These are phyloP conservation scores for Botryosphaeria dothidea DNA, from an alignment of 2,329 filamentous ascomycete species.

Conservation along the genomic window DNA sequence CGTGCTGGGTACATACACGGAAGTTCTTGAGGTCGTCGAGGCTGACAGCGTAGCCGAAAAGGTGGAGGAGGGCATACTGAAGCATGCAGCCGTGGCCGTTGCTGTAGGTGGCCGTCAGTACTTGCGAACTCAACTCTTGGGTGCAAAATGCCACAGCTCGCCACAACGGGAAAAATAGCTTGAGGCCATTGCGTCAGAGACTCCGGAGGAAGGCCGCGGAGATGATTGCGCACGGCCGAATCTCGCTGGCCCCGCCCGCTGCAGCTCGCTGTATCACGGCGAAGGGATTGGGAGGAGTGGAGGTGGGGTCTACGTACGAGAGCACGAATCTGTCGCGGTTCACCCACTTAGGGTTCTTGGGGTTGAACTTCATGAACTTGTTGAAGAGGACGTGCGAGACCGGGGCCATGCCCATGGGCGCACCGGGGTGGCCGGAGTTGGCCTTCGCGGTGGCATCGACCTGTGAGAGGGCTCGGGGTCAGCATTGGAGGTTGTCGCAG, in stretches of 20 bases:
- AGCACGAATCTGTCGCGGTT: conserved; percentile 99
- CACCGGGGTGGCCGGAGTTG: conserved; percentile 98
- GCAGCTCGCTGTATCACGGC: background rate
- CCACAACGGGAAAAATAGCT: background rate
- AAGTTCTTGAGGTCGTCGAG: conserved; percentile 95
- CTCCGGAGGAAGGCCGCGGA: background rate
- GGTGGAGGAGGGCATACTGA: conserved; percentile 95
- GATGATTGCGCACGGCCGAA: background rate
- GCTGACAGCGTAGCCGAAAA: conserved; percentile 85
- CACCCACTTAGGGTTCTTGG: conserved; percentile 95
- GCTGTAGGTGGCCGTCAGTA: conserved; percentile 47
- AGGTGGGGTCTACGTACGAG: conserved; percentile 70
- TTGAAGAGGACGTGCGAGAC: conserved; percentile 96
- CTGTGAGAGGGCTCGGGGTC: conserved; percentile 51
- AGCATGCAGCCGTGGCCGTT: conserved; percentile 99
- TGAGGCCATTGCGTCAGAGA: conserved; percentile 17
- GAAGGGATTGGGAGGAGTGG: background rate
- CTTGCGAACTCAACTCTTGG: background rate
- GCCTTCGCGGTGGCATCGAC: conserved; percentile 95
- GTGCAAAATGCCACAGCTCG: background rate
- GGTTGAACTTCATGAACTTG: conserved; percentile 99
- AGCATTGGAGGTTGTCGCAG: conserved; percentile 32
- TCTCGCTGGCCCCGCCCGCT: background rate
- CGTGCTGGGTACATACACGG: conserved; percentile 67
- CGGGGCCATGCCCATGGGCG: conserved; percentile 96